Base-by-base conservation (phyloP, 2,329 filamentous ascomycete species). In the Hypoxylon rubiginosum region DNA sequence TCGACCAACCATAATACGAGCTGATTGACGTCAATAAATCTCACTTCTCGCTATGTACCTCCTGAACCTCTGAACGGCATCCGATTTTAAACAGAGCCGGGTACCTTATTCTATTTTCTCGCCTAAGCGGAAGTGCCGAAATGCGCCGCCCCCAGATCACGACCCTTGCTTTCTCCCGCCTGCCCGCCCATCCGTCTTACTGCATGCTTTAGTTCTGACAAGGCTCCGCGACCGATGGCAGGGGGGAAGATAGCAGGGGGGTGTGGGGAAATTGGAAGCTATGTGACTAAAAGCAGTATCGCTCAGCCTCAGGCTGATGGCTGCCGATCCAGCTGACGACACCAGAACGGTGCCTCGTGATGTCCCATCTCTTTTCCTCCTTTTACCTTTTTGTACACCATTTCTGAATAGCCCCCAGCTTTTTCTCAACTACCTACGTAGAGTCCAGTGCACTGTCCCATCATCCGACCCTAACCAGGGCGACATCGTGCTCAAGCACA, bases 311-410 rank as follows among this genome's bases (percentile, higher is more conserved):
- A 58, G 52, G 52, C 26, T 58, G 34, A 34, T 54, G 34, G 43
- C 46, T 19, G 19, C 46, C 41, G 48, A 57, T 39, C 45, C 66
- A 66, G 59, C 59, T 68, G 66, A 68, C 62, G 55, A 51, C 46
- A 36, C 34, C 43, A 57, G 30, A 62, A 62, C 51, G 48, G 56
- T 61, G 57, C 67, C 73, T 59, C 73, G 71, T 75, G 73, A 75
- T 69, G 64, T 53, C 59, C 67, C 72, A 64, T 64, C 60, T 58
- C 19, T 49, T 64, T 57, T 67, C 49, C 49, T 65, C 55, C 61
- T 58, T 68, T 64, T 60, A 53, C 68, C 52, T 62, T 60, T 48
- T 45, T 55, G 55, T 57, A 62, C 61, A 49, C 43, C 15, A 34
- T 58, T 39, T 45, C 55, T 32, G 17, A 19, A 13, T n/a, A 43